A percentile compares a stretch with the other conserved stretches of the same genome.
phyloP scores from a whole-genome alignment of 169 alveolate genomes.

The Cytauxzoon felis region DNA sequence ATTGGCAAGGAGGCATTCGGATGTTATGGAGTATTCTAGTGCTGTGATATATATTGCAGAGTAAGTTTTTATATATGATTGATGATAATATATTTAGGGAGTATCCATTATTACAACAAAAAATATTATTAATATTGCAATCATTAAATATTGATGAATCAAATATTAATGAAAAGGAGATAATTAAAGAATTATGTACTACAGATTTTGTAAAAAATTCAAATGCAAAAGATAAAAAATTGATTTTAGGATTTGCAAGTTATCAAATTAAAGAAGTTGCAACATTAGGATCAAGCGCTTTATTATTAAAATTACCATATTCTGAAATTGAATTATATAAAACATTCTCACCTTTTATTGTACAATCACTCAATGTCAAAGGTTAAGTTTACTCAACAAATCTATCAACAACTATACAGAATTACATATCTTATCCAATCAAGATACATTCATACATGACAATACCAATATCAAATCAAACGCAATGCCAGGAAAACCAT shows the following conservation, averaged over 20 bases:
- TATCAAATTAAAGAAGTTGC: constrained; percentile 75
- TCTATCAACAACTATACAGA: constrained; percentile 47
- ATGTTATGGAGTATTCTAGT: constrained; percentile 15
- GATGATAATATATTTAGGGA: constrained; percentile 4
- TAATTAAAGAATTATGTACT: constrained; percentile 50
- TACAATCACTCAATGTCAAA: constrained; percentile 40
- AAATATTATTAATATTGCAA: constrained; percentile 21
- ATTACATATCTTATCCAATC: constrained; percentile 59
- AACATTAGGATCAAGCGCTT: constrained; percentile 26
- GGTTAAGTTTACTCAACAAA: constrained; percentile 53
- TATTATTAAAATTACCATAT: constrained; percentile 46
- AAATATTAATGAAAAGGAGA: constrained; percentile 32
- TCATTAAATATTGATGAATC: constrained; percentile 15
- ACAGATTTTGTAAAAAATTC: constrained; percentile 57
- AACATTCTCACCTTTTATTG: constrained; percentile 39
- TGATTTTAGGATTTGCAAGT: constrained; percentile 83
- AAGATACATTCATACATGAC: constrained; percentile 51
- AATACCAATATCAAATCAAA: constrained; percentile 54
- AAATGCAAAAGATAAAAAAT: constrained; percentile 70
- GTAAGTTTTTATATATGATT: constrained; percentile 2
- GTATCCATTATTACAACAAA: constrained; percentile 36
- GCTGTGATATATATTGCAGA: constrained; percentile 55
- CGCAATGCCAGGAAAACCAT: constrained; percentile 73
- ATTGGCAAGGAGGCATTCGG: constrained; percentile 5
- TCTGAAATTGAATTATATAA: constrained; percentile 63